Evolutionary conservation across 495 filamentous ascomycete genomes (phyloP).

Genomic region (Aspergillus nanangensis): DNA sequence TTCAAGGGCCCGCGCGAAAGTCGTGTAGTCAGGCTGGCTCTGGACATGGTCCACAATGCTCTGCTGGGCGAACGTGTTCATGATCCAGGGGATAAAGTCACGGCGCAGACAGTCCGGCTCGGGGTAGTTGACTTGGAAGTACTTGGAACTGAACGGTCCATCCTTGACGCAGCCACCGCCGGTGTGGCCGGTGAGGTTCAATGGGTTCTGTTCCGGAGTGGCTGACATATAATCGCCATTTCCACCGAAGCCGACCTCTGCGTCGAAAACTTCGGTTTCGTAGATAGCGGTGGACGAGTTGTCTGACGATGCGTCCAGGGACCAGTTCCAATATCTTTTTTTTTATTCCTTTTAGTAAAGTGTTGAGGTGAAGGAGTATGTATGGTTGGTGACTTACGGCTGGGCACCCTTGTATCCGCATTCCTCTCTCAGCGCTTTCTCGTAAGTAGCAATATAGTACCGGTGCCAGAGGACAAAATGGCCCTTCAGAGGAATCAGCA

Average conservation of each 20-base stretch:
- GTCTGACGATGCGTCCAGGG: constrained; percentile 15
- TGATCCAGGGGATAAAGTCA: constrained; percentile 19
- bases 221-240: constrained; percentile 14
- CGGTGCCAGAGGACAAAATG: constrained; percentile 38
- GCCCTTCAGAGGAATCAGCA: constrained; percentile 8
- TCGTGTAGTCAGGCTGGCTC: constrained; percentile 18
- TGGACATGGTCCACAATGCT: constrained; percentile 16
- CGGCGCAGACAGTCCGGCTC: constrained; percentile 14
- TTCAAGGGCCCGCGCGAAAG: constrained; percentile 17
- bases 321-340: constrained; percentile 19
- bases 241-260: constrained; percentile 14
- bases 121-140: constrained; percentile 12
- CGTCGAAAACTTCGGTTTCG: constrained; percentile 15
- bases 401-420: constrained; percentile 41
- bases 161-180: constrained; percentile 17
- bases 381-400: constrained; percentile 28
- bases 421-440: constrained; percentile 34
- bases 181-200: constrained; percentile 19
- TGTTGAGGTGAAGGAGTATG: background rate
- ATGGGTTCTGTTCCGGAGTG: constrained; percentile 12
- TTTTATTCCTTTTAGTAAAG: too few species aligned
- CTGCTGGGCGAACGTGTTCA: constrained; percentile 18
- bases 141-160: constrained; percentile 12
- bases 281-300: constrained; percentile 14
- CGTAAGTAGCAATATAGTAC: constrained; percentile 40